These are phyloP conservation scores for Ceratobasidium sp. DNA, from an alignment of 1,284 basidiomycete species.

Conservation along the genomic window DNA sequence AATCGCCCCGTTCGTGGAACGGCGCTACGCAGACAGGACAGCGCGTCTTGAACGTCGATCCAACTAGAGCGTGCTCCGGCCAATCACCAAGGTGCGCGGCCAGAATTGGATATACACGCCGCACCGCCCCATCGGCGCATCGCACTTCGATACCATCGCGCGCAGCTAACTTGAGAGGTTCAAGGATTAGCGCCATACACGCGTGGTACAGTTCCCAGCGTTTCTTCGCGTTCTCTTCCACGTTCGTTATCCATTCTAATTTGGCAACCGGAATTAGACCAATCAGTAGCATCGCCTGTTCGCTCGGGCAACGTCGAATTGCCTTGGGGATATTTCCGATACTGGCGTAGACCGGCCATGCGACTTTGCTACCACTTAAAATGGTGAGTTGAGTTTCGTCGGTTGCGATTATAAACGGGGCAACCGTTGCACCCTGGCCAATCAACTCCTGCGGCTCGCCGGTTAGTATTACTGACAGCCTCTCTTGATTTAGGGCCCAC, in stretches of 20 bases:
- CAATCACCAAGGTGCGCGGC: conserved; percentile 48
- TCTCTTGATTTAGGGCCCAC: background rate
- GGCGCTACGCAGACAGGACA: conserved; percentile 28
- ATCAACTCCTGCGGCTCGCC: conserved; percentile 21
- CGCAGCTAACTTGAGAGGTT: conserved; percentile 42
- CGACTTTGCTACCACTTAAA: conserved; percentile 35
- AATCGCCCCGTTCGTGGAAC: background rate
- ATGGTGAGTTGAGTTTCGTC: conserved; percentile 42
- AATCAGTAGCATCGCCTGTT: conserved; percentile 25
- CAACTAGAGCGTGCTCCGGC: conserved; percentile 47
- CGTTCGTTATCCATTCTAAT: background rate
- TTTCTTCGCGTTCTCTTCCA: background rate
- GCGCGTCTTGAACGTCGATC: conserved; percentile 23
- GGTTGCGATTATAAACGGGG: conserved; percentile 37
- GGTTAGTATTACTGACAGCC: background rate
- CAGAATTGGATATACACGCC: conserved; percentile 45
- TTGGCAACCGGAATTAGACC: conserved; percentile 36
- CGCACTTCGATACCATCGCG: conserved; percentile 35
- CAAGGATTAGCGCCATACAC: conserved; percentile 44
- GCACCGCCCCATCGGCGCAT: conserved; percentile 42
- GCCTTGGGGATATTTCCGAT: conserved; percentile 44
- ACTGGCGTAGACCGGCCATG: conserved; percentile 42
- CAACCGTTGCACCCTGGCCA: conserved; percentile 33
- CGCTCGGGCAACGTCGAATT: background rate
- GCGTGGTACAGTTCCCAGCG: conserved; percentile 46